These are phyloP conservation scores for Starmerella khaoyaiensis DNA, from an alignment of 805 yeast species.

Conservation along the genomic window DNA sequence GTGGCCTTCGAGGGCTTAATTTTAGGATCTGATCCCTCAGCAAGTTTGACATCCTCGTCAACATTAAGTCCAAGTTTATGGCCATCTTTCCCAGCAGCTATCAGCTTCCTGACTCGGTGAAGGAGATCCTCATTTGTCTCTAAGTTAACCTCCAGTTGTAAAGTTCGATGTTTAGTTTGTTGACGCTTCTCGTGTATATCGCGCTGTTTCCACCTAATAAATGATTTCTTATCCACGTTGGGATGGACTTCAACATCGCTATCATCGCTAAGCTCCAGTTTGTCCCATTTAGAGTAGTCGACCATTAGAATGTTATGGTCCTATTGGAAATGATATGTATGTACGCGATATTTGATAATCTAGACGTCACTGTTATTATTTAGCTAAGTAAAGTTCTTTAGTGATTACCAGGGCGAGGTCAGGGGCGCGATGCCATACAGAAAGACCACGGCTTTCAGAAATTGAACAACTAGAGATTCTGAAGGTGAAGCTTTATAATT, in stretches of 20 bases:
- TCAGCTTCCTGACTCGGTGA: conserved; percentile 53
- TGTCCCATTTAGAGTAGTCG: conserved; percentile 97
- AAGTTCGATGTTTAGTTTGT: conserved; percentile 66
- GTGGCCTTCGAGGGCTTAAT: conserved; percentile 22
- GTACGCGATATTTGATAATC: too few species aligned
- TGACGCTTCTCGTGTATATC: conserved; percentile 89
- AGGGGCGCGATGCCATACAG: too few species aligned
- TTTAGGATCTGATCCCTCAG: conserved; percentile 24
- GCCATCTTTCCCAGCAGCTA: conserved; percentile 32
- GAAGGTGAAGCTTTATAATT: too few species aligned
- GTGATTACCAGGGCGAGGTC: too few species aligned
- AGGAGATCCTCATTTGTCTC: conserved; percentile 71
- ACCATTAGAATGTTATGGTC: conserved; percentile 64
- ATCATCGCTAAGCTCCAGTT: conserved; percentile 88
- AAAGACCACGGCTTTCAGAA: too few species aligned
- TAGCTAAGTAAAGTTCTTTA: too few species aligned
- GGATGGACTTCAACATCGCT: conserved; percentile 97
- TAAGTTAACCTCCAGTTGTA: conserved; percentile 58
- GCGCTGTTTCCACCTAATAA: conserved; percentile 92
- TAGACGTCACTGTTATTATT: too few species aligned
- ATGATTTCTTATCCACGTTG: conserved; percentile 86
- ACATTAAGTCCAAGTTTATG: conserved; percentile 21
- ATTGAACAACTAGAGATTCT: too few species aligned
- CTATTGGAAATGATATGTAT: too few species aligned
- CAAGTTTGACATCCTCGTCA: conserved; percentile 20